These are phyloP conservation scores for Fremontodendron californicum DNA, from an alignment of 345 rosid genomes.

Conservation along the genomic window DNA sequence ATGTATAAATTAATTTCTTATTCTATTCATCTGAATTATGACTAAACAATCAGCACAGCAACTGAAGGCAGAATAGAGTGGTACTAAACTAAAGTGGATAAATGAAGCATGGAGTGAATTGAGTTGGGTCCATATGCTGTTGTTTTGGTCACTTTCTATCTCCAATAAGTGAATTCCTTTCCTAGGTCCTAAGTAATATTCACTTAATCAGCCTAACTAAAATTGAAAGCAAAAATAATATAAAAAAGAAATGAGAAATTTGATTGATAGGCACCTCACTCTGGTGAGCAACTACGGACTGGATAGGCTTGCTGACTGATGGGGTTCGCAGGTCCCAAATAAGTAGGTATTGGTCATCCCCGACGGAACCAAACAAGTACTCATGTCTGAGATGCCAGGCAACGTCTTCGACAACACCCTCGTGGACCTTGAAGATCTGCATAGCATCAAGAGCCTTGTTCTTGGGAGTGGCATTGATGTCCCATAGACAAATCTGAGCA, in stretches of 20 bases:
- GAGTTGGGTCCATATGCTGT: background rate
- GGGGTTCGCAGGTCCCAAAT: constrained; percentile 92
- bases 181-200: background rate
- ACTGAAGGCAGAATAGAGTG: background rate
- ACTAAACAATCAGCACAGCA: background rate
- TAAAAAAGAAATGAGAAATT: background rate
- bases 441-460: constrained; percentile 83
- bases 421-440: constrained; percentile 90
- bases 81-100: background rate
- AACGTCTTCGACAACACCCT: constrained; percentile 99
- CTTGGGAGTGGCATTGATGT: constrained; percentile 69
- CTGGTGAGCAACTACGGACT: constrained; percentile 92
- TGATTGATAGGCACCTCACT: constrained; percentile 82
- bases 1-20: background rate
- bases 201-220: background rate
- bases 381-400: constrained; percentile 99
- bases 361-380: constrained; percentile 94
- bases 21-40: background rate
- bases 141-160: background rate
- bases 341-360: constrained; percentile 90
- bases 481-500: constrained; percentile 99
- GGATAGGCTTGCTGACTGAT: constrained; percentile 64
- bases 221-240: too few species aligned
- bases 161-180: background rate
- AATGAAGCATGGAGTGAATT: background rate